Evolutionary conservation across 495 filamentous ascomycete genomes (phyloP).

Genomic region (Clavariopsis aquatica): DNA sequence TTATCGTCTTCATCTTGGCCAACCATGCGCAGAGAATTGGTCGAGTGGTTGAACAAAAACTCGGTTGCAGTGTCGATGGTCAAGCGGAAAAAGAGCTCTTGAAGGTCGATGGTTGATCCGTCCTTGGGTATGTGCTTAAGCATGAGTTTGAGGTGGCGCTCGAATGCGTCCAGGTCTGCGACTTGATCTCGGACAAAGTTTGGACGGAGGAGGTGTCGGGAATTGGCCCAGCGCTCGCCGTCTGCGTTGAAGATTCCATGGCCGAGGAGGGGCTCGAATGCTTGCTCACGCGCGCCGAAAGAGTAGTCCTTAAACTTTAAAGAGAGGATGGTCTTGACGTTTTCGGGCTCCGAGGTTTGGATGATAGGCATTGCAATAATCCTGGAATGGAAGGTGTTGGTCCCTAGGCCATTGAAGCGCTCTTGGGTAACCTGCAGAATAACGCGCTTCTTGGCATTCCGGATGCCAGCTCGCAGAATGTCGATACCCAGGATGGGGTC

Average conservation of each 20-base stretch:
- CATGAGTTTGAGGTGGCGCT: slow-evolving; percentile 59
- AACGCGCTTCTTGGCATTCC: slow-evolving; percentile 28
- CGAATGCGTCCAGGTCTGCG: slow-evolving; percentile 59
- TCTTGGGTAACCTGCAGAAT: slow-evolving; percentile 22
- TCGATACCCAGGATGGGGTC: slow-evolving; percentile 43
- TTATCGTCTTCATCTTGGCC: slow-evolving; percentile 11
- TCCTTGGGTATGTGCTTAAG: slow-evolving; percentile 51
- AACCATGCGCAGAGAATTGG: slow-evolving; percentile 44
- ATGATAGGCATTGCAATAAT: slow-evolving; percentile 39
- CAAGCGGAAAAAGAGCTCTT: slow-evolving; percentile 64
- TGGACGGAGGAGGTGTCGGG: slow-evolving; percentile 62
- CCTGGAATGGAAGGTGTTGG: slow-evolving; percentile 33
- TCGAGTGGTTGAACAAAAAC: slow-evolving; percentile 68
- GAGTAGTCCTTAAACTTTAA: slow-evolving; percentile 63
- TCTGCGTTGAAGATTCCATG: slow-evolving; percentile 71
- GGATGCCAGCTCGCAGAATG: slow-evolving; percentile 35
- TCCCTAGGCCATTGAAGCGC: slow-evolving; percentile 34
- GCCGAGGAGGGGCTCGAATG: slow-evolving; percentile 61
- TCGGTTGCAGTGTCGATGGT: slow-evolving; percentile 73
- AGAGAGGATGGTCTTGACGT: slow-evolving; percentile 63
- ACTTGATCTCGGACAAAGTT: slow-evolving; percentile 64
- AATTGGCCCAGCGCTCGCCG: slow-evolving; percentile 66
- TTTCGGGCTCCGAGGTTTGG: slow-evolving; percentile 61
- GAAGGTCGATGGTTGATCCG: slow-evolving; percentile 60
- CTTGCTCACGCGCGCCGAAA: slow-evolving; percentile 53